phyloP scores from a whole-genome alignment of 2,329 filamentous ascomycete species.

The Lasiodiplodia gonubiensis region DNA sequence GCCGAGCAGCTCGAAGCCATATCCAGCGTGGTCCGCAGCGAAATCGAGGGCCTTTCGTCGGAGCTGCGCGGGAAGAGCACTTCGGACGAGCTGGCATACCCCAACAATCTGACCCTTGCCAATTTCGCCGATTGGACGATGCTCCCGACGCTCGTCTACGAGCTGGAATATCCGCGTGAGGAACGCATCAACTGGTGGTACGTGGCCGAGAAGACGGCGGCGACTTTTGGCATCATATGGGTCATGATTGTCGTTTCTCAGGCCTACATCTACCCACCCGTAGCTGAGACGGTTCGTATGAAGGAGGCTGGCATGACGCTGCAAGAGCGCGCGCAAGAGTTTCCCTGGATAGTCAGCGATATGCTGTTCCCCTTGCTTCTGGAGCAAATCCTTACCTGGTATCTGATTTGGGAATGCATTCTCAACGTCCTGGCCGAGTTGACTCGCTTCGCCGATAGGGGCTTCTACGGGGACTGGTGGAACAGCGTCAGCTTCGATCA shows the following conservation, averaged over 20 bases:
- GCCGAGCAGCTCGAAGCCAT: slow-evolving; percentile 68
- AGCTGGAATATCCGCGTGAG: slow-evolving; percentile 76
- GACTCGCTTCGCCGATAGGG: slow-evolving; percentile 76
- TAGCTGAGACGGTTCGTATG: slow-evolving; percentile 69
- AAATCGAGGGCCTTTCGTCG: slow-evolving; percentile 67
- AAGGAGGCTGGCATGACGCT: slow-evolving; percentile 70
- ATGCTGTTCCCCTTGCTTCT: slow-evolving; percentile 80
- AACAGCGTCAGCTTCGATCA: slow-evolving; percentile 70
- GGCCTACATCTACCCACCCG: slow-evolving; percentile 77
- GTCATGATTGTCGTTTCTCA: slow-evolving; percentile 82
- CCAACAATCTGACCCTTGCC: slow-evolving; percentile 67
- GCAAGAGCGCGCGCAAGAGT: slow-evolving; percentile 65
- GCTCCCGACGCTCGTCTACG: slow-evolving; percentile 78
- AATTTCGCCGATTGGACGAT: slow-evolving; percentile 76
- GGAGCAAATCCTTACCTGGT: slow-evolving; percentile 79
- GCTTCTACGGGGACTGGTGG: slow-evolving; percentile 66
- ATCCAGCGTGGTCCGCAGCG: slow-evolving; percentile 68
- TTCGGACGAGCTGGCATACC: slow-evolving; percentile 61
- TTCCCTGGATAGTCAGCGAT: slow-evolving; percentile 77
- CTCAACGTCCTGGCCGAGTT: slow-evolving; percentile 78
- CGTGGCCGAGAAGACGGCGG: slow-evolving; percentile 72
- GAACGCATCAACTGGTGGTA: slow-evolving; percentile 75
- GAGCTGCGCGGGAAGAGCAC: slow-evolving; percentile 70
- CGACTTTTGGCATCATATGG: slow-evolving; percentile 74
- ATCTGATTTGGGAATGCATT: slow-evolving; percentile 74